Evolutionary conservation across 2,329 filamentous ascomycete genomes (phyloP), one percentile per base, ranked within the genome.

Genomic region (Hawksworthiomyces lignivorus): DNA sequence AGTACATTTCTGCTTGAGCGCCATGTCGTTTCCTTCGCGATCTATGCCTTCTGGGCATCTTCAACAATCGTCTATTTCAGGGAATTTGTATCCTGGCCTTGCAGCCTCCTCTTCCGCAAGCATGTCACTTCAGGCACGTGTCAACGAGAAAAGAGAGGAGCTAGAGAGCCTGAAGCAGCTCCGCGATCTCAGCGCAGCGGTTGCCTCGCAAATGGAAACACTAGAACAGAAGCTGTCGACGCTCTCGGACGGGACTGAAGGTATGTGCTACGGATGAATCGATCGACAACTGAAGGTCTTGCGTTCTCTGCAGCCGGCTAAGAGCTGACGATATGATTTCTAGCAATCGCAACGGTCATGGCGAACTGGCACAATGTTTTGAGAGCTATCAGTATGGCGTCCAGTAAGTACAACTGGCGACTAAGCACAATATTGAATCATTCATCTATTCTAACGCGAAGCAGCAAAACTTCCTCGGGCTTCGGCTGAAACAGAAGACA

Each of bases 361-460:
- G 77, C 82, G 40, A 94, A 92, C 60, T 94, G 87, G 87, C 83
- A 89, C 61, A 89, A 87, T 53, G 86, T 94, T 50, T 71, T 94
- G 46, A 73, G 83, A 50, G 85, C 85, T 31, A 89, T 94, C 56
- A 84, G 84, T 56, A 89, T 92, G 84, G 87, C 87, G 48, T 89
- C 84, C 46, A 74, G 85, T 89, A 71, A 56, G 78, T 26, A 12
- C 8, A 26, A n/a, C n/a, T n/a, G n/a, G n/a, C n/a, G n/a, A n/a
- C n/a, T n/a, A n/a, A n/a, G n/a, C n/a, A n/a, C n/a, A n/a, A 26
- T 8, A 26, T 8, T 12, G 3, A 26, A 26, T 26, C 3, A 12
- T 12, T 12, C 24, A 4, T 17, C 12, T 26, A 4, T 47, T 20
- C 45, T 47, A 39, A 46, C 14, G 29, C 22, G 7, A 6, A 10